Evolutionary conservation across 2,329 filamentous ascomycete species (phyloP), one percentile per base, ranked within the genome.

Genomic region (Nigrospora sphaerica): DNA sequence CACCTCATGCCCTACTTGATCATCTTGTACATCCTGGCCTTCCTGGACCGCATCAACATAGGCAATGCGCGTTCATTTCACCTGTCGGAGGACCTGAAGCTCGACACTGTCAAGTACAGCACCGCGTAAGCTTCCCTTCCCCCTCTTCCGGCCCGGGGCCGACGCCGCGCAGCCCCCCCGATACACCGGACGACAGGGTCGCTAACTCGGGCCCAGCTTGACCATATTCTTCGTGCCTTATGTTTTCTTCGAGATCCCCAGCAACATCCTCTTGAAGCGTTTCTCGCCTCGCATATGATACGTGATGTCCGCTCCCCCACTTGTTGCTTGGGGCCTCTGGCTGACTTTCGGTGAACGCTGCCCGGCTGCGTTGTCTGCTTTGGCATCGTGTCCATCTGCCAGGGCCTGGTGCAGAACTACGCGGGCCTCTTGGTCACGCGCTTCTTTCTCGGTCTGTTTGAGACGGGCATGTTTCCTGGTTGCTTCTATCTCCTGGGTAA

Each of bases 171-270:
- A 4, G 19, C 19, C 23, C 19, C 23, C 17, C 13, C 36, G 35
- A 35, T 39, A 37, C 46, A 46, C 36, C 45, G 13, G 42, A 36
- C 13, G 32, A 31, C 28, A 35, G 44, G 45, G 47, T 48, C 42
- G 51, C 12, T 40, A 19, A 23, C 13, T 18, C 18, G 36, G 12
- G 11, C 17, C 39, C 62, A 60, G 83, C 1, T 71, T 91, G 50
- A 85, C 84, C 47, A 88, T 91, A 58, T 91, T 92, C 70, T 92
- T 91, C 65, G 77, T 91, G 1, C 86, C 87, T 1, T 92, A 91
- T 61, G 72, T 87, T 55, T 57, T 86, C 46, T 76, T 79, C 55
- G 83, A 88, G 68, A 86, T 91, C 46, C 84, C 83, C 0, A 85
- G 81, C 53, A 87, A 87, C 59, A 77, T 90, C 46, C 65, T 89